Evolutionary conservation across 2,329 filamentous ascomycete species (phyloP), one percentile per base, ranked within the genome.

Genomic region (Botrytis aclada): DNA sequence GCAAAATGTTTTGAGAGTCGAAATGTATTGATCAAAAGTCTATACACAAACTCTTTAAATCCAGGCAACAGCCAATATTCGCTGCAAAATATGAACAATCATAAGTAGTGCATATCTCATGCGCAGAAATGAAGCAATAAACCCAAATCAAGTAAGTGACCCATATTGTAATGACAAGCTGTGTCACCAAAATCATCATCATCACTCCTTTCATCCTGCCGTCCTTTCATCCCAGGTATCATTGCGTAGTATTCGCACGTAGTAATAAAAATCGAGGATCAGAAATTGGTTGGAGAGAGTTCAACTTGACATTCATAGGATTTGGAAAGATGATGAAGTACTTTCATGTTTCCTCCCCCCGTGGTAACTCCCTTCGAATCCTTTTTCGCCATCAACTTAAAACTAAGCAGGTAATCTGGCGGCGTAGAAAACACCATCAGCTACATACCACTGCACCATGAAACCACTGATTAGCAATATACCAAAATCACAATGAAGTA

Each of bases 361-460:
- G n/a, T 25, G 0, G 25, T 3, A 22, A 29, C 32, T 16, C 6
- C 3, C 54, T 10, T 14, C 25, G 37, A 32, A 56, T 43, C n/a
- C 14, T 32, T n/a, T 43, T 6, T 61, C 25, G 43, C 20, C 63
- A 16, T 43, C 34, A 34, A 32, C 3, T n/a, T 10, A 10, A 18
- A 18, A 63, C 37, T 71, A 71, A 47, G 62, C 80, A 56, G 85
- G 83, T 66, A 89, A 81, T 70, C 88, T 85, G 67, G 88, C 84
- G 74, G 88, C 88, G 77, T 91, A 91, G 79, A 90, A 90, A 78
- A 85, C 84, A 39, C 89, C 88, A 72, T 86, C 84, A 74, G 84
- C 85, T 72, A 88, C 83, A 78, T 87, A 90, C 89, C 89, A 91
- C 72, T 87, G 85, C 18, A 32, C 3, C 5, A 8, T 25, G 32